A percentile compares a stretch with the other conserved stretches of the same genome.
Conservation (phyloP, 2,329 filamentous ascomycete genomes). For the Fusarium sarcochroum region DNA sequence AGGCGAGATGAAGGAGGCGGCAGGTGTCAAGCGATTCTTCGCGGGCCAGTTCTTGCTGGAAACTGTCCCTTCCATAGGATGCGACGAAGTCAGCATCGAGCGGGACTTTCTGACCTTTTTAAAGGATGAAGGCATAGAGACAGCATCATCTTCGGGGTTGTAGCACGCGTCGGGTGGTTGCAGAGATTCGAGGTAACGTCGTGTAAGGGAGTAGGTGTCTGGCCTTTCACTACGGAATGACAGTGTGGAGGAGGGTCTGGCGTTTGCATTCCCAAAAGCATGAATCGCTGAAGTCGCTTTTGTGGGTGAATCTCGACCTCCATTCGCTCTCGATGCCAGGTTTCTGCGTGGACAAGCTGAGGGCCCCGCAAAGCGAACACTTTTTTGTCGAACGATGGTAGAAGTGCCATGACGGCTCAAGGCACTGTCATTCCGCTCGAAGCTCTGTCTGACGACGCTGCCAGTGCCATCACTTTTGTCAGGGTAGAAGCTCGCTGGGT, state of each 20-base stretch:
- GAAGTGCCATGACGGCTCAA: constrained; percentile 39
- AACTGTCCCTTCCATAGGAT: constrained; percentile 18
- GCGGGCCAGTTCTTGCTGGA: constrained; percentile 27
- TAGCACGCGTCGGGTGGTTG: constrained; percentile 59
- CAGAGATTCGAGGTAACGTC: constrained; percentile 45
- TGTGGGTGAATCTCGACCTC: constrained; percentile 39
- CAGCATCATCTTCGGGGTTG: constrained; percentile 63
- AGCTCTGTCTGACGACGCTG: constrained; percentile 29
- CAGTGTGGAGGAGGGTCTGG: constrained; percentile 34
- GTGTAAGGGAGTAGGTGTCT: constrained; percentile 38
- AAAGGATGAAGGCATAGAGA: constrained; percentile 63
- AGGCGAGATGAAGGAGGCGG: constrained; percentile 16
- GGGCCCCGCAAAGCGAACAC: constrained; percentile 67
- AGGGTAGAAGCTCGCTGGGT: constrained; percentile 46
- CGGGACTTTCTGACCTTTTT: constrained; percentile 67
- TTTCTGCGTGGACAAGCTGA: constrained; percentile 49
- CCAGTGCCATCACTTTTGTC: constrained; percentile 42
- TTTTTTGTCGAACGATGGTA: constrained; percentile 61
- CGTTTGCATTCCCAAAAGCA: constrained; percentile 26
- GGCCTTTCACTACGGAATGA: constrained; percentile 23
- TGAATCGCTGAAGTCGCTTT: constrained; percentile 16
- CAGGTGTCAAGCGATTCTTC: constrained; percentile 16
- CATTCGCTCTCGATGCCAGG: constrained; percentile 50
- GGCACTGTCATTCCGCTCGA: constrained; percentile 29
- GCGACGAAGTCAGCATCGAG: constrained; percentile 64